phyloP scores from a whole-genome alignment of 1,284 basidiomycete genomes.

The Naganishia sp. region DNA sequence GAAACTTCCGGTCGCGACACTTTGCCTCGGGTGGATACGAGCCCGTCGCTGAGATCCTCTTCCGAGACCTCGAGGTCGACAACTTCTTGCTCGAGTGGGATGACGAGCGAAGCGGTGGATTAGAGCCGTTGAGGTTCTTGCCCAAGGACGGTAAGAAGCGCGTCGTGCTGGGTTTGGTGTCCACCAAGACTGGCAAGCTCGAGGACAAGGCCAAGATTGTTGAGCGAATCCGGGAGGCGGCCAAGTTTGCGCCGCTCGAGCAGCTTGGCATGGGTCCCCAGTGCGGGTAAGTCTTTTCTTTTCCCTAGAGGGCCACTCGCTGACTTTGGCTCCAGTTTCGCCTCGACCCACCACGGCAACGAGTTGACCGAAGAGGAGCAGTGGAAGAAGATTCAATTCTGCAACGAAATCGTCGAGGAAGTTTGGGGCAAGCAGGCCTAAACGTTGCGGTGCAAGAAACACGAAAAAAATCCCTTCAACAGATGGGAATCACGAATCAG shows the following conservation, averaged over 20 bases:
- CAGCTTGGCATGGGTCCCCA: conserved; percentile 42
- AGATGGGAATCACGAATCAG: conserved; percentile 1
- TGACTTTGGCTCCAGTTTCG: conserved; percentile 20
- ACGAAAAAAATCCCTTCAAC: conserved; percentile 15
- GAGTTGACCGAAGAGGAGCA: conserved; percentile 41
- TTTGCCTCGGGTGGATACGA: conserved; percentile 50
- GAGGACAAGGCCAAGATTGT: conserved; percentile 65
- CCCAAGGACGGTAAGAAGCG: conserved; percentile 60
- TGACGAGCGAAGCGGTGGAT: conserved; percentile 68
- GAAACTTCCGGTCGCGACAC: conserved; percentile 48
- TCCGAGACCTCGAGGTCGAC: conserved; percentile 70
- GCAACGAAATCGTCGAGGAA: conserved; percentile 39
- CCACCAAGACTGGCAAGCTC: conserved; percentile 68
- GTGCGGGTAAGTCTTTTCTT: conserved; percentile 36
- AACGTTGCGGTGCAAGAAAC: not conserved
- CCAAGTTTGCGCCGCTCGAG: conserved; percentile 49
- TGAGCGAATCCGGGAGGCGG: conserved; percentile 65
- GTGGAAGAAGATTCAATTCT: conserved; percentile 41
- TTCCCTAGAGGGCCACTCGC: not conserved
- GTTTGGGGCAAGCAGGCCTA: conserved; percentile 40
- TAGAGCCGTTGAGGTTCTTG: conserved; percentile 66
- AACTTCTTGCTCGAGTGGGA: conserved; percentile 74
- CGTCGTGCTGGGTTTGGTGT: conserved; percentile 70
- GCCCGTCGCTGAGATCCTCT: conserved; percentile 55
- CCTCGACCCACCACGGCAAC: conserved; percentile 39